Conservation (phyloP, 2,329 filamentous ascomycete genomes). For the Fusarium temperatum region DNA sequence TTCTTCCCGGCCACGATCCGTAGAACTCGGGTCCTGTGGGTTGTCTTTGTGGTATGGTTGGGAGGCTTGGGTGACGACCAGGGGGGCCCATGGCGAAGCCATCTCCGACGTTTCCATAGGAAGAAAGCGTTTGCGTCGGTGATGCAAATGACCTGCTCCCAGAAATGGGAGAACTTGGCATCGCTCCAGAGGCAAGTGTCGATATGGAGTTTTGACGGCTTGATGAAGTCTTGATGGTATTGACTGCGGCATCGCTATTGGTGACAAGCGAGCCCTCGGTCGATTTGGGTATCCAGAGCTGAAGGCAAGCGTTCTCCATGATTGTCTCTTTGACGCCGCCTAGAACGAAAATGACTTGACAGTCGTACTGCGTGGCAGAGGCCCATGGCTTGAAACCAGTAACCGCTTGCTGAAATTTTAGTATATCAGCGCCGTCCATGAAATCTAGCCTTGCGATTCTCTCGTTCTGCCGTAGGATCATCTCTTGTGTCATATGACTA, state of each 20-base stretch:
- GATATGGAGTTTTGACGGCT: conserved; percentile 31
- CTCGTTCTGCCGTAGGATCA: conserved; percentile 45
- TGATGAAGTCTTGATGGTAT: background rate
- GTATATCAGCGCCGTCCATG: conserved; percentile 35
- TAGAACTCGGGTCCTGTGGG: conserved; percentile 13
- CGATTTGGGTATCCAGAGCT: conserved; percentile 47
- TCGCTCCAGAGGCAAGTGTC: background rate
- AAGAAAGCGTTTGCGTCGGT: background rate
- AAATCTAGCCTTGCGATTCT: conserved; percentile 45
- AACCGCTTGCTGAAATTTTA: conserved; percentile 48
- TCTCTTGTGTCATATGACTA: conserved; percentile 32
- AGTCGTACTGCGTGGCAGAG: conserved; percentile 41
- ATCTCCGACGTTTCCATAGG: background rate
- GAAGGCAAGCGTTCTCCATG: conserved; percentile 43
- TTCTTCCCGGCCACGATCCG: conserved; percentile 29
- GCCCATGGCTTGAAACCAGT: conserved; percentile 47
- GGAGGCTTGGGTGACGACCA: conserved; percentile 24
- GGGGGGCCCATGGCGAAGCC: conserved; percentile 5
- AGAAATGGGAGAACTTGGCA: background rate
- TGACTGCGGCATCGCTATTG: conserved; percentile 37
- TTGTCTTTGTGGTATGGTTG: conserved; percentile 34
- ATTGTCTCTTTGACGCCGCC: conserved; percentile 35
- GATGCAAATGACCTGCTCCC: background rate
- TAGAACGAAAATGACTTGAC: conserved; percentile 44
- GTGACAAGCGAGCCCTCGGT: conserved; percentile 42